Conservation (phyloP, 2,329 filamentous ascomycete genomes). For the Fusarium sp. region DNA sequence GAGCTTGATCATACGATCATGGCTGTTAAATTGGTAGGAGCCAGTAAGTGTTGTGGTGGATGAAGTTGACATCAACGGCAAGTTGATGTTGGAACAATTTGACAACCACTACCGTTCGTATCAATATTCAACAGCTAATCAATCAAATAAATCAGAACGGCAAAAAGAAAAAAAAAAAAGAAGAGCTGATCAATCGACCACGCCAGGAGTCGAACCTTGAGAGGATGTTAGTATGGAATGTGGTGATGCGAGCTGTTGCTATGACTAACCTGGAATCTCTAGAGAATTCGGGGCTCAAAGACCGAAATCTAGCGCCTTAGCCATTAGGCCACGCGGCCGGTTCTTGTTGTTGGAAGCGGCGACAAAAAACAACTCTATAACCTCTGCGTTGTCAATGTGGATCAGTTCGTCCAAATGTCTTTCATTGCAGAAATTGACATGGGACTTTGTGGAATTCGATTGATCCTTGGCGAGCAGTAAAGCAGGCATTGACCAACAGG, state of each 20-base stretch:
- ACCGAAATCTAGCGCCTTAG: conserved; percentile 43
- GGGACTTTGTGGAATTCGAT: conserved; percentile 9
- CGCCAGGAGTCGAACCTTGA: conserved; percentile 42
- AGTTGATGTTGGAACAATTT: background rate
- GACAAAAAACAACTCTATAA: conserved; percentile 3
- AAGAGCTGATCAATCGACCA: conserved; percentile 27
- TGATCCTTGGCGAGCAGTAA: conserved; percentile 1
- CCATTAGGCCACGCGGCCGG: conserved; percentile 42
- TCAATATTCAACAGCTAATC: background rate
- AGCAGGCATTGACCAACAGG: background rate
- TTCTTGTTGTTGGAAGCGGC: background rate
- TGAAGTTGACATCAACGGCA: background rate
- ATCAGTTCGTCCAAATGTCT: background rate
- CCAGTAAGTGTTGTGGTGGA: background rate
- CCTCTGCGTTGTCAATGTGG: conserved; percentile 5
- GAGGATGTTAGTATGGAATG: conserved; percentile 1
- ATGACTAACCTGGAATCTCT: conserved; percentile 39
- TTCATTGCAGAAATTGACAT: background rate
- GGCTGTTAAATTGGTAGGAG: background rate
- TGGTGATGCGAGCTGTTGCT: background rate
- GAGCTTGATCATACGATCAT: conserved; percentile 12
- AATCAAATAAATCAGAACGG: background rate
- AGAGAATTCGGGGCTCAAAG: conserved; percentile 24
- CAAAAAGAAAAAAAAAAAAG: conserved; percentile 10
- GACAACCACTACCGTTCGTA: too few relatives aligned